phyloP scores from a whole-genome alignment of 2,329 filamentous ascomycete genomes.

The Paracoccidioides brasiliensis region DNA sequence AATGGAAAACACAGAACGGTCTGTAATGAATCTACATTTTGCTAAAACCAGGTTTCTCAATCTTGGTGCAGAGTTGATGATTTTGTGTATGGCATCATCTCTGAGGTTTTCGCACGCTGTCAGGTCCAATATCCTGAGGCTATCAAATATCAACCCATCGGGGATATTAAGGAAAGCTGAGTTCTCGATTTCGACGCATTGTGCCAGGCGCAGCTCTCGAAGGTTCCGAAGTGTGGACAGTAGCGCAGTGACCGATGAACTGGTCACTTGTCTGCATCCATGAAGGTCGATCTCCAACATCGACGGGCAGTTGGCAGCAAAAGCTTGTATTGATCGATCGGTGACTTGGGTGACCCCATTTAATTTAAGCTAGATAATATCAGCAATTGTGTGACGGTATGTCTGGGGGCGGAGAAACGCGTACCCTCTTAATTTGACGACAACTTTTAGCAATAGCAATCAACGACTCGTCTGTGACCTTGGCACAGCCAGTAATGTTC shows the following conservation, averaged over 20 bases:
- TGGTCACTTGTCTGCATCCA: constrained; percentile 67
- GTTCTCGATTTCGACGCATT: constrained; percentile 75
- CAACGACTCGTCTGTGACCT: constrained; percentile 76
- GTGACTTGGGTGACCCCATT: constrained; percentile 82
- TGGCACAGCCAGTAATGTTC: constrained; percentile 77
- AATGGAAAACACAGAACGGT: constrained; percentile 75
- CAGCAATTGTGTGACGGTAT: constrained; percentile 14
- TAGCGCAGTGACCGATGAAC: constrained; percentile 69
- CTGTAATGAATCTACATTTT: constrained; percentile 88
- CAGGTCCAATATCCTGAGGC: constrained; percentile 82
- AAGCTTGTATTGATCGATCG: constrained; percentile 68
- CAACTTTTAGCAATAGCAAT: constrained; percentile 69
- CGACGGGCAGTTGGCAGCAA: constrained; percentile 77
- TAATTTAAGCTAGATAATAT: constrained; percentile 60
- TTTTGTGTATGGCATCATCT: constrained; percentile 76
- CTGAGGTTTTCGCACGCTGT: constrained; percentile 77
- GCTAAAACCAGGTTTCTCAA: constrained; percentile 86
- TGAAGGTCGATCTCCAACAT: constrained; percentile 95
- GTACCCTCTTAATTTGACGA: constrained; percentile 70
- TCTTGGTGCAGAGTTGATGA: constrained; percentile 73
- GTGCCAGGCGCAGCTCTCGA: constrained; percentile 78
- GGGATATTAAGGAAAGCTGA: constrained; percentile 74
- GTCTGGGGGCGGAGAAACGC: constrained; percentile 18
- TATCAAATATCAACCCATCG: constrained; percentile 58
- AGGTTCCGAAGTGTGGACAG: constrained; percentile 66